Conservation (phyloP, 768 basidiomycete genomes). For the Lactifluus volemus region DNA sequence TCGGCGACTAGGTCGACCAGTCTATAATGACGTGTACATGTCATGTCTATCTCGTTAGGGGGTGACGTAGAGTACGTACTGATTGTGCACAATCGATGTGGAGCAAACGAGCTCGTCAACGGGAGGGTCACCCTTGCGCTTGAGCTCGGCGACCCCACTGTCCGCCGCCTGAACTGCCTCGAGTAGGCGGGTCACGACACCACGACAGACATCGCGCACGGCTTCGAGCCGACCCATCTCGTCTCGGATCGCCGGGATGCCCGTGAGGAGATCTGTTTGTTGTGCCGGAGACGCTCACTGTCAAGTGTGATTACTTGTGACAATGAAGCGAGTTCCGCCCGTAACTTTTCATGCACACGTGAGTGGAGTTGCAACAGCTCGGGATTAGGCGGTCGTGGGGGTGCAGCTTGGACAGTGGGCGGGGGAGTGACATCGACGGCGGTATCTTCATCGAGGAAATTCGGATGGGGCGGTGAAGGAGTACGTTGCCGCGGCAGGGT, state of each 20-base stretch:
- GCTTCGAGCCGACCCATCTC: slow-evolving; percentile 94
- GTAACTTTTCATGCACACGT: slow-evolving; percentile 66
- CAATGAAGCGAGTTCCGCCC: slow-evolving; percentile 63
- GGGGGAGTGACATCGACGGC: slow-evolving; percentile 24
- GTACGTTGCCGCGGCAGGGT: slow-evolving; percentile 13
- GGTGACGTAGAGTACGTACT: slow-evolving; percentile 45
- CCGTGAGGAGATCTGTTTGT: slow-evolving; percentile 76
- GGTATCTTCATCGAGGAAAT: slow-evolving; percentile 59
- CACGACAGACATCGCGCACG: slow-evolving; percentile 82
- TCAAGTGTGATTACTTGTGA: slow-evolving; percentile 54
- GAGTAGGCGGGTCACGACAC: slow-evolving; percentile 60
- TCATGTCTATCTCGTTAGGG: not conserved
- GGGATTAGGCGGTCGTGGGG: slow-evolving; percentile 83
- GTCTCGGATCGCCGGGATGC: slow-evolving; percentile 90
- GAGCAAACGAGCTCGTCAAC: slow-evolving; percentile 97
- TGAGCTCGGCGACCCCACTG: slow-evolving; percentile 65
- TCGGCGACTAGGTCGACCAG: slow-evolving; percentile 97
- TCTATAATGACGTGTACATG: slow-evolving; percentile 33
- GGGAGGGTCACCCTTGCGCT: slow-evolving; percentile 79
- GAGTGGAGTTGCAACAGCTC: slow-evolving; percentile 77
- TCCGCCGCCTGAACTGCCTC: slow-evolving; percentile 60
- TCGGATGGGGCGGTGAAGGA: slow-evolving; percentile 31
- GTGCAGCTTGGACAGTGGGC: slow-evolving; percentile 33
- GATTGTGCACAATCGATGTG: slow-evolving; percentile 93
- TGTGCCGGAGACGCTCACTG: slow-evolving; percentile 72